These are phyloP conservation scores for Thalassiosira hispida DNA, from an alignment of 352 stramenopile species.

Conservation along the genomic window DNA sequence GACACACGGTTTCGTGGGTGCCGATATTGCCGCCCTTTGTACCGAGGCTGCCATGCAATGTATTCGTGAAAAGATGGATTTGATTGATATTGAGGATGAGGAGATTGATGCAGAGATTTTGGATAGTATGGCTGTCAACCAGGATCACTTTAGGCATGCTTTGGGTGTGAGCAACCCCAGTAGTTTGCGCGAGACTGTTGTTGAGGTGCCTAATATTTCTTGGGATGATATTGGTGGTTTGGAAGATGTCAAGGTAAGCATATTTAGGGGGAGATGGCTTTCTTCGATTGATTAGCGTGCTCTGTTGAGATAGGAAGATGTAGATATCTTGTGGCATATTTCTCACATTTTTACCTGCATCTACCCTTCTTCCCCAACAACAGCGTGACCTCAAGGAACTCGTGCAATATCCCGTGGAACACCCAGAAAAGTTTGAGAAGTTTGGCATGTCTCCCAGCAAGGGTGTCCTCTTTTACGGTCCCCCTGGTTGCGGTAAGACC, in stretches of 20 bases:
- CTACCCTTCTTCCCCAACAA: conserved; percentile 21
- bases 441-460: conserved; percentile 93
- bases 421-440: conserved; percentile 99
- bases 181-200: conserved; percentile 97
- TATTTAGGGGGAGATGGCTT: conserved; percentile 14
- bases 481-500: conserved; percentile 99
- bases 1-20: conserved; percentile 99
- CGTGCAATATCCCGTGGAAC: conserved; percentile 99
- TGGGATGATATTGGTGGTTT: conserved; percentile 99
- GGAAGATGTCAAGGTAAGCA: conserved; percentile 91
- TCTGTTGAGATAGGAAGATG: no score
- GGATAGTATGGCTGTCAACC: conserved; percentile 97
- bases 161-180: conserved; percentile 97
- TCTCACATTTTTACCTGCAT: no score
- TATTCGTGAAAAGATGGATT: conserved; percentile 99
- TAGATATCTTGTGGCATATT: no score
- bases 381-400: conserved; percentile 98
- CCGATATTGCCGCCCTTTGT: conserved; percentile 98
- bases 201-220: conserved; percentile 97
- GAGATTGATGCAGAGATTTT: conserved; percentile 99
- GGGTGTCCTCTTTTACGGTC: conserved; percentile 99
- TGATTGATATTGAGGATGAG: conserved; percentile 99
- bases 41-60: conserved; percentile 98
- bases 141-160: conserved; percentile 99
- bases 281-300: conserved; percentile 2